Evolutionary conservation across 305 asterid genomes (phyloP).

Genomic region (Fraxinus baroniana): DNA sequence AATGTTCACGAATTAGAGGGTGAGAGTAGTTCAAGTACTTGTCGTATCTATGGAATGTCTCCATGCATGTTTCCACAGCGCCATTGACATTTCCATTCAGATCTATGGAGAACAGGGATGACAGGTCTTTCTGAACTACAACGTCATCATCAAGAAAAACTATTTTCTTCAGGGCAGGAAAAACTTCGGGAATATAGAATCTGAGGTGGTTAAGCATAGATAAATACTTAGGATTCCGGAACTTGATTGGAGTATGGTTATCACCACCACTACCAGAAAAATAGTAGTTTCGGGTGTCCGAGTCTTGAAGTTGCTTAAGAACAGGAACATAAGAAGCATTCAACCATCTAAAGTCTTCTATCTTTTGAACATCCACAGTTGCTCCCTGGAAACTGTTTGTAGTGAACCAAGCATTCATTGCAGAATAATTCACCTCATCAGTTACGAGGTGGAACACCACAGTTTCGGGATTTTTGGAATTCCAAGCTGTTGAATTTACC

Average conservation of each 20-base stretch:
- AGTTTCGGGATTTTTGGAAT: background rate
- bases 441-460: background rate
- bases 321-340: background rate
- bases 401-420: background rate
- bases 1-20: background rate
- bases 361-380: background rate
- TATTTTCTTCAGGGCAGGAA: background rate
- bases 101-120: background rate
- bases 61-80: background rate
- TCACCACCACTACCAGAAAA: background rate
- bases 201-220: background rate
- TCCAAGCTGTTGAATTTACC: constrained; percentile 1
- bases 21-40: background rate
- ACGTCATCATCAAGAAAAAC: background rate
- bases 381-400: background rate
- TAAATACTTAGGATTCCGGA: background rate
- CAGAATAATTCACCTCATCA: background rate
- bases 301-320: background rate
- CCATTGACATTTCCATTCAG: background rate
- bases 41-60: background rate
- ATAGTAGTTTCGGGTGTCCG: background rate
- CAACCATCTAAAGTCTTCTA: background rate
- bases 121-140: background rate
- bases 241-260: background rate
- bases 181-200: background rate